Evolutionary conservation across 1,284 basidiomycete genomes (phyloP).

Genomic region (Laetiporus sulphureus): DNA sequence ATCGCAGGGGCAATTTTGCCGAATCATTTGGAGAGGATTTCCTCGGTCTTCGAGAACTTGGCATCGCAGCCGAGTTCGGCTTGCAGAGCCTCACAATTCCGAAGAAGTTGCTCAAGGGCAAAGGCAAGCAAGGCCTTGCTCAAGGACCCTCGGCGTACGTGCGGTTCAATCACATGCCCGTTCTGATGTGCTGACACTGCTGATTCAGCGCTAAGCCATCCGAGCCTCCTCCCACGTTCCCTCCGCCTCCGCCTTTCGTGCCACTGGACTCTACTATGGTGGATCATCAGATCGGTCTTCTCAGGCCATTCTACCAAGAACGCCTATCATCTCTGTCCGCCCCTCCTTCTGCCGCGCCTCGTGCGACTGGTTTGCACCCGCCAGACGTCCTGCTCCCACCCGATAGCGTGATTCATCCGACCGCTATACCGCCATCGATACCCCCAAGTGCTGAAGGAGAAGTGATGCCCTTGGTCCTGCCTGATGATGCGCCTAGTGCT

Average conservation of each 20-base stretch:
- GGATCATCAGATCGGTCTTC: conserved; percentile 78
- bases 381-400: background rate
- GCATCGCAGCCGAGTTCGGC: conserved; percentile 87
- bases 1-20: conserved; percentile 78
- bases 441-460: conserved; percentile 4
- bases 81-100: conserved; percentile 76
- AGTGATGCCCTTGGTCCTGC: conserved; percentile 33
- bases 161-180: background rate
- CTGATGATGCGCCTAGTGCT: conserved; percentile 55
- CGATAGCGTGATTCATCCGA: background rate
- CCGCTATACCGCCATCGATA: conserved; percentile 4
- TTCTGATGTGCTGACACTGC: conserved; percentile 5
- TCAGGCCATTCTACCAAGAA: conserved; percentile 69
- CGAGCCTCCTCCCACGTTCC: conserved; percentile 84
- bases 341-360: conserved; percentile 1
- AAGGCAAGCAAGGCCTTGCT: conserved; percentile 35
- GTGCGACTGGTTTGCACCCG: too few relatives aligned
- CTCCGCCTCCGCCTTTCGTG: conserved; percentile 77
- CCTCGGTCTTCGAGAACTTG: conserved; percentile 82
- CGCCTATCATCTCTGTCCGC: conserved; percentile 41
- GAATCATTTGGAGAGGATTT: conserved; percentile 91
- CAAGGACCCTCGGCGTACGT: conserved; percentile 45
- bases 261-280: conserved; percentile 59
- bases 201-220: conserved; percentile 45
- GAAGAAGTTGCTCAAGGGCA: conserved; percentile 71